These are phyloP conservation scores for Solanum hybrid DNA, from an alignment of 305 asterid species.

Conservation along the genomic window DNA sequence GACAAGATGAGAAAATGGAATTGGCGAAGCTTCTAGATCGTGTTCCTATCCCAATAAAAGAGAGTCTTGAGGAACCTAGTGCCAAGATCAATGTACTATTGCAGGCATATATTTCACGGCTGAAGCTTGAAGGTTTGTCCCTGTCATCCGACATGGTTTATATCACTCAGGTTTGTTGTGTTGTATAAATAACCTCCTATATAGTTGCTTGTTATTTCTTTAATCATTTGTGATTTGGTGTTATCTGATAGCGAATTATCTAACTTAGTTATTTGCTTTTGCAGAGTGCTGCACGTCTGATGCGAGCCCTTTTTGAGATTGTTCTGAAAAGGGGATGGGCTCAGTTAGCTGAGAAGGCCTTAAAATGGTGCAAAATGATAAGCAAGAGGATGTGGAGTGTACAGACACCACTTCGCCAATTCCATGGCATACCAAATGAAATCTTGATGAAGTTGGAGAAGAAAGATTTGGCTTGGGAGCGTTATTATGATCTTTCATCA, in stretches of 20 bases:
- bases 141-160: constrained; percentile 94
- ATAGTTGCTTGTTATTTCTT: neutral
- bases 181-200: neutral
- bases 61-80: constrained; percentile 95
- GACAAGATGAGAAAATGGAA: constrained; percentile 98
- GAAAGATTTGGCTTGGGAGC: constrained; percentile 94
- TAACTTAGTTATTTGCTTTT: constrained; percentile 5
- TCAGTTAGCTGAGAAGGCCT: constrained; percentile 89
- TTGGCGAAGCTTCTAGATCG: constrained; percentile 88
- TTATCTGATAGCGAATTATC: neutral
- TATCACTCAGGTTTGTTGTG: constrained; percentile 67
- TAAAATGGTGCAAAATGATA: constrained; percentile 92
- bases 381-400: constrained; percentile 98
- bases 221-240: neutral
- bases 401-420: constrained; percentile 98
- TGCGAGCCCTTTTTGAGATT: constrained; percentile 93
- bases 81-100: constrained; percentile 94
- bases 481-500: constrained; percentile 87
- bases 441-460: constrained; percentile 83
- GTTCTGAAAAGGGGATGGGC: constrained; percentile 96
- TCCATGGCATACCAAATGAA: constrained; percentile 83
- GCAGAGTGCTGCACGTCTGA: constrained; percentile 97
- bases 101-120: constrained; percentile 90
- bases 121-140: constrained; percentile 96
- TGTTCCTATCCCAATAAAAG: constrained; percentile 92